These are phyloP conservation scores for Tulasnella sp. DNA, from an alignment of 768 basidiomycete species.

Conservation along the genomic window DNA sequence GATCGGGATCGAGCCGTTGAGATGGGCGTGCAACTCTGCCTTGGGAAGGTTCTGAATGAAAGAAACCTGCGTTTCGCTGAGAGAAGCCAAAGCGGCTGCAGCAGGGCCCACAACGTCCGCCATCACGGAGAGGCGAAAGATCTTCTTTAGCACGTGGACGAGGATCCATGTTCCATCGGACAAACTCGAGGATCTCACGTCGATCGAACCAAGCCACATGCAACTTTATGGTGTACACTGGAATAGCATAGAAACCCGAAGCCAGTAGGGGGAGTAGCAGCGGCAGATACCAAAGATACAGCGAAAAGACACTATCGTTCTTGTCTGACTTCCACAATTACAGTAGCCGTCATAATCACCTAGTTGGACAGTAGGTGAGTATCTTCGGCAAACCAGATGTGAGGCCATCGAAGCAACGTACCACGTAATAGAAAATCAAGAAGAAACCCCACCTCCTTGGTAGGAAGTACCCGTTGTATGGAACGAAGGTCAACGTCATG, in stretches of 20 bases:
- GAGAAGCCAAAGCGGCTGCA: constrained; percentile 38
- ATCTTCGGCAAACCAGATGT: not conserved
- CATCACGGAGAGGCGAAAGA: not conserved
- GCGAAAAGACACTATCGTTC: not conserved
- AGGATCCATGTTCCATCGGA: too few species aligned
- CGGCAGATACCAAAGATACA: too few species aligned
- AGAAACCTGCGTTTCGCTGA: constrained; percentile 37
- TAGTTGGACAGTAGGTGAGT: not conserved
- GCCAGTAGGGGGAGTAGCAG: too few species aligned
- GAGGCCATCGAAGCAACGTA: not conserved
- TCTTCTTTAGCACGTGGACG: not conserved
- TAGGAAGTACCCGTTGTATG: constrained; percentile 69
- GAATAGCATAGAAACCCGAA: not conserved
- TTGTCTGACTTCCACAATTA: constrained; percentile 55
- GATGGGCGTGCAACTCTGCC: constrained; percentile 76
- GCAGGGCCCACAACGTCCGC: constrained; percentile 4
- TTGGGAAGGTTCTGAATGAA: constrained; percentile 61
- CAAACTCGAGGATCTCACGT: too few species aligned
- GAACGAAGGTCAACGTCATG: constrained; percentile 70
- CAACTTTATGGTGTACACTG: not conserved
- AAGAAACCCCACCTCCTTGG: constrained; percentile 71
- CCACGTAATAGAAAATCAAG: constrained; percentile 58
- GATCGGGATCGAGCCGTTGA: constrained; percentile 75
- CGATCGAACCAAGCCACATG: too few species aligned
- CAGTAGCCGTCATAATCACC: constrained; percentile 61